Percentiles rank a stretch among this genome's conserved stretches.
Evolutionary conservation across 805 yeast species (phyloP).

Genomic region (Saccharomycopsis lassenensis): DNA sequence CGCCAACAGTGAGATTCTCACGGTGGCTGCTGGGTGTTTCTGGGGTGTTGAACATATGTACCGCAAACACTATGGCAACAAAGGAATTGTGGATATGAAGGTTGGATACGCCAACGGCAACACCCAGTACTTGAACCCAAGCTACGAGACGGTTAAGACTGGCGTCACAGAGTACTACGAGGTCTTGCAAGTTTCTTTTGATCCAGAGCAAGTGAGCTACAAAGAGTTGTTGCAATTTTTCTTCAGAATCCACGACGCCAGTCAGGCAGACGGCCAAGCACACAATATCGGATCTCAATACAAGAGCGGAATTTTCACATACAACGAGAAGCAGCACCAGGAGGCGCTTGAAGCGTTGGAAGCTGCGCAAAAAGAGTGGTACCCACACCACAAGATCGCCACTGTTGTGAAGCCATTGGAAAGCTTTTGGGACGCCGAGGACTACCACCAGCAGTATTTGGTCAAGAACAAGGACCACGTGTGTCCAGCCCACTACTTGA

Average conservation of each 20-base stretch:
- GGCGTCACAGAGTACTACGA: constrained; percentile 76
- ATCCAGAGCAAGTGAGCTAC: constrained; percentile 51
- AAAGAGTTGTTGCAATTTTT: constrained; percentile 68
- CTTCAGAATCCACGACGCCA: constrained; percentile 91
- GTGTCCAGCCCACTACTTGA: constrained; percentile 79
- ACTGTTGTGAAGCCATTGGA: constrained; percentile 60
- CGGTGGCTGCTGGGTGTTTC: constrained; percentile 63
- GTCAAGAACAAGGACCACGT: constrained; percentile 74
- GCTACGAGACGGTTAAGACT: constrained; percentile 61
- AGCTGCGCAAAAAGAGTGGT: constrained; percentile 61
- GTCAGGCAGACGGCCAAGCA: constrained; percentile 74
- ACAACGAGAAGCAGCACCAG: constrained; percentile 33
- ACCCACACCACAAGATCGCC: constrained; percentile 52
- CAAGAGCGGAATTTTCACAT: constrained; percentile 69
- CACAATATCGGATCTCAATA: constrained; percentile 85
- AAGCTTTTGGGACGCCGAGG: constrained; percentile 87
- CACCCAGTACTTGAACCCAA: constrained; percentile 30
- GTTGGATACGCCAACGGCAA: constrained; percentile 89
- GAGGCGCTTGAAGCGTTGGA: constrained; percentile 36
- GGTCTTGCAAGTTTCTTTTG: constrained; percentile 69
- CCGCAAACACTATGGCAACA: constrained; percentile 52
- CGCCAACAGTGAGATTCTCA: no score
- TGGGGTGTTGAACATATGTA: constrained; percentile 90
- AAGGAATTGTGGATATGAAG: constrained; percentile 59
- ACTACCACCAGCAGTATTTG: constrained; percentile 79